Conservation (phyloP, 2,329 filamentous ascomycete genomes). For the Xylariales sp. region DNA sequence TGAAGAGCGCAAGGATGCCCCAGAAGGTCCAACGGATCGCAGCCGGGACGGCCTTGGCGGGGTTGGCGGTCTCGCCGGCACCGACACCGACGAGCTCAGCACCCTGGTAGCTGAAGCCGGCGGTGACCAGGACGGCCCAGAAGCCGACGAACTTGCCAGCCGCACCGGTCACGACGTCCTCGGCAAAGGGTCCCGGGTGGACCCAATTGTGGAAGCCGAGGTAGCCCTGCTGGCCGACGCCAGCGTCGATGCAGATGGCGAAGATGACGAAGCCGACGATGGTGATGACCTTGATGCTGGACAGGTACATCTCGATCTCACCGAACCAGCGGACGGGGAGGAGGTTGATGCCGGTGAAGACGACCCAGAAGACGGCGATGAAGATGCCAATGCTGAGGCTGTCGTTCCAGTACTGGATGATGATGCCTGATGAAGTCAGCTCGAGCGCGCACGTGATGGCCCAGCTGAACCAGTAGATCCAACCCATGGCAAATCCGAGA, state of each 20-base stretch:
- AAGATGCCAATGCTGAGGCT: slow-evolving; percentile 64
- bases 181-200: slow-evolving; percentile 62
- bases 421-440: slow-evolving; percentile 66
- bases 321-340: slow-evolving; percentile 70
- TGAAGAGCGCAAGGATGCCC: slow-evolving; percentile 67
- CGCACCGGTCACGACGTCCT: slow-evolving; percentile 49
- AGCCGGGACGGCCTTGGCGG: slow-evolving; percentile 65
- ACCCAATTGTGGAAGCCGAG: slow-evolving; percentile 71
- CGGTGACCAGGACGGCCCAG: slow-evolving; percentile 64
- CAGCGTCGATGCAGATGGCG: slow-evolving; percentile 69
- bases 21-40: slow-evolving; percentile 74
- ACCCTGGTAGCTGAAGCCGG: slow-evolving; percentile 68
- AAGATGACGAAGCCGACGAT: slow-evolving; percentile 74
- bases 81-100: slow-evolving; percentile 73
- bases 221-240: slow-evolving; percentile 64
- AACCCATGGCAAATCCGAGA: slow-evolving; percentile 73
- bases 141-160: slow-evolving; percentile 64
- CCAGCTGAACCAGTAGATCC: slow-evolving; percentile 81
- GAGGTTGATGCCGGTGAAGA: slow-evolving; percentile 67
- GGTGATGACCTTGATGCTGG: slow-evolving; percentile 71
- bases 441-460: slow-evolving; percentile 70
- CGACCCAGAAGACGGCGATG: slow-evolving; percentile 68
- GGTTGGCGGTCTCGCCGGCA: slow-evolving; percentile 73
- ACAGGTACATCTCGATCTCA: slow-evolving; percentile 76
- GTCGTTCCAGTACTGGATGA: slow-evolving; percentile 71